These are phyloP conservation scores for Dactylonectria estremocensis DNA, from an alignment of 2,329 filamentous ascomycete species.

Conservation along the genomic window DNA sequence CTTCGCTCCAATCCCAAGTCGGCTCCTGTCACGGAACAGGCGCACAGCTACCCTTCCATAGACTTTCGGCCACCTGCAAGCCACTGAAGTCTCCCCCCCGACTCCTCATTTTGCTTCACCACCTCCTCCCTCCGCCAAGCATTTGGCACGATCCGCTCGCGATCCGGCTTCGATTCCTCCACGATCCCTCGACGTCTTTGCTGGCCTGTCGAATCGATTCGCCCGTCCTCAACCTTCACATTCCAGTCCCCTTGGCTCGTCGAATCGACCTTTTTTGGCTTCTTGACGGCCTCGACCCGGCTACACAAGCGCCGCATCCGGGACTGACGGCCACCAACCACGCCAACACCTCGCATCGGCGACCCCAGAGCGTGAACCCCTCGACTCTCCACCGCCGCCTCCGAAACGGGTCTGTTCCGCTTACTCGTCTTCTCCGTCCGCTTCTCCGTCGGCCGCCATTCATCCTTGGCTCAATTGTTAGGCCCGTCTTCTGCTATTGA, in stretches of 20 bases:
- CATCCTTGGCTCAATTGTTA: conserved; percentile 30
- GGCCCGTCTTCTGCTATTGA: conserved; percentile 28
- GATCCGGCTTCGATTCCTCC: conserved; percentile 35
- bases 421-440: conserved; percentile 32
- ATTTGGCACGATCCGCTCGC: conserved; percentile 35
- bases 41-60: conserved; percentile 34
- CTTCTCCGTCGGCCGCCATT: conserved; percentile 29
- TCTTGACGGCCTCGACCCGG: conserved; percentile 37
- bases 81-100: conserved; percentile 43
- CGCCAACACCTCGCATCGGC: conserved; percentile 38
- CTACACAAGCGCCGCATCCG: conserved; percentile 42
- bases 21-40: conserved; percentile 31
- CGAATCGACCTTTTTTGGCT: conserved; percentile 29
- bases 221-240: conserved; percentile 40
- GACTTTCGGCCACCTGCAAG: conserved; percentile 41
- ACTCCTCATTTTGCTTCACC: conserved; percentile 21
- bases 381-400: conserved; percentile 17
- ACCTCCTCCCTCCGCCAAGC: conserved; percentile 38
- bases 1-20: conserved; percentile 36
- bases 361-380: conserved; percentile 28
- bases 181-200: background rate
- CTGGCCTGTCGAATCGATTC: conserved; percentile 39
- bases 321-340: conserved; percentile 40
- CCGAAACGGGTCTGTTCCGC: conserved; percentile 35
- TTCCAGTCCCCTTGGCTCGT: conserved; percentile 43